These are phyloP conservation scores for Dendrobium officinale DNA, from an alignment of 106 monocot species.

Conservation along the genomic window DNA sequence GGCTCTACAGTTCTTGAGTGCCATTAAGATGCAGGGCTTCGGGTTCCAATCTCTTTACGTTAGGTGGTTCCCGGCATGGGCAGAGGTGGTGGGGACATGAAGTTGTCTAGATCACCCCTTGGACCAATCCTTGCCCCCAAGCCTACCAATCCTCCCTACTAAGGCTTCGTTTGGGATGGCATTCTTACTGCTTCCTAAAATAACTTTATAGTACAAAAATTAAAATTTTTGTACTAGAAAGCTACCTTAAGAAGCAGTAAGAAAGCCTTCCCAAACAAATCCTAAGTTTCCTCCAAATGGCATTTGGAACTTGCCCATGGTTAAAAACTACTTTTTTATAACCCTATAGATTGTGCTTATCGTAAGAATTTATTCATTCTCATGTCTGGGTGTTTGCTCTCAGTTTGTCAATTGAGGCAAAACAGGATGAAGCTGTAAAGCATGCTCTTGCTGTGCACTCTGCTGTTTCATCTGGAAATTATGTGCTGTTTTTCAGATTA, in stretches of 20 bases:
- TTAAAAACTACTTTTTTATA: not conserved
- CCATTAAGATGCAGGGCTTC: not conserved
- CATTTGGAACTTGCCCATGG: not conserved
- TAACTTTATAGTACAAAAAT: too few species aligned
- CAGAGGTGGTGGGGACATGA: too few species aligned
- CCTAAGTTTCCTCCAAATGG: not conserved
- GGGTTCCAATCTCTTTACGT: not conserved
- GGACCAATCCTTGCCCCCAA: not conserved
- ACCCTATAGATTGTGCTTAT: not conserved
- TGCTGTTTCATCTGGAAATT: constrained; percentile 88
- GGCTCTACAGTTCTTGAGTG: not conserved
- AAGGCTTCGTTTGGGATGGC: not conserved
- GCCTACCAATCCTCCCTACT: not conserved
- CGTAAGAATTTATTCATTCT: not conserved
- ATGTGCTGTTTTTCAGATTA: constrained; percentile 77
- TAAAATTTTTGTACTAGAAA: too few species aligned
- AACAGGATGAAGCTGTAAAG: constrained; percentile 70
- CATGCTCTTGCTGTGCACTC: constrained; percentile 87
- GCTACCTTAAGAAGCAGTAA: too few species aligned
- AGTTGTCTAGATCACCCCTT: too few species aligned
- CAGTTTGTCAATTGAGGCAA: constrained; percentile 73
- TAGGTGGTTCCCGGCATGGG: too few species aligned
- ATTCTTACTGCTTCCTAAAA: too few species aligned
- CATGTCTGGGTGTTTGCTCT: constrained; percentile 6
- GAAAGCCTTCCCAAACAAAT: too few species aligned